Evolutionary conservation across 2,329 filamentous ascomycete species (phyloP).

Genomic region (Cladosporium sp.): DNA sequence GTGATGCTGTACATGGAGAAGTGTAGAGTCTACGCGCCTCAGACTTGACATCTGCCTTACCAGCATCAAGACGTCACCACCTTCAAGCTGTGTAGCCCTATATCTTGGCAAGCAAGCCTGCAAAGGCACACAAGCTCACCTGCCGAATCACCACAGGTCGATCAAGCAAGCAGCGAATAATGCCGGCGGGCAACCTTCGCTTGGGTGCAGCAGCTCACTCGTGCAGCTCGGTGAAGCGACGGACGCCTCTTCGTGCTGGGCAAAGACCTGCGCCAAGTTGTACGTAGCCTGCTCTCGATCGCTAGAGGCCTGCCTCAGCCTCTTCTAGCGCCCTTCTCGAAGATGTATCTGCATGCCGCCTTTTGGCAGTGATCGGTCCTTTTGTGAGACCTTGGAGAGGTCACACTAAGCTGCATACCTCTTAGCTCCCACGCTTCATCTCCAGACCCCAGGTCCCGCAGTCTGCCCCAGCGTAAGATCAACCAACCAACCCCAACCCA

Average conservation of each 20-base stretch:
- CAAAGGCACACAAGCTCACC: constrained; percentile 8
- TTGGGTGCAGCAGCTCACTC: too few relatives aligned
- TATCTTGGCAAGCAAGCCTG: not conserved
- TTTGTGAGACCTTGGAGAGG: constrained; percentile 1
- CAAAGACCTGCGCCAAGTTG: not conserved
- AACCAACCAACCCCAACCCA: too few relatives aligned
- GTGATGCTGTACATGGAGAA: not conserved
- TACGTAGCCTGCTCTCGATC: not conserved
- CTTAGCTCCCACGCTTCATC: constrained; percentile 2
- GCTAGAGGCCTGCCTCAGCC: not conserved
- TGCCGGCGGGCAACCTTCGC: not conserved
- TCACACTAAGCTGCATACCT: not conserved
- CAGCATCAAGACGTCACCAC: not conserved
- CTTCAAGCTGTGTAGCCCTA: constrained; percentile 4
- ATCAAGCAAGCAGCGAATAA: not conserved
- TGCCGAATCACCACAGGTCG: constrained; percentile 3
- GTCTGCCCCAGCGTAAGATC: not conserved
- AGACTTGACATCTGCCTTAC: not conserved
- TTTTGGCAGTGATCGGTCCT: constrained; percentile 9
- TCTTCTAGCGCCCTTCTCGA: constrained; percentile 10
- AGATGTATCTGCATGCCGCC: not conserved
- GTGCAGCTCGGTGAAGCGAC: not conserved
- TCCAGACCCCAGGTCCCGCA: constrained; percentile 3
- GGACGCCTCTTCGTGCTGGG: not conserved
- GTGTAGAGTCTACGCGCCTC: not conserved